Conservation (phyloP, 2,329 filamentous ascomycete genomes). For the Nemania sp. region DNA sequence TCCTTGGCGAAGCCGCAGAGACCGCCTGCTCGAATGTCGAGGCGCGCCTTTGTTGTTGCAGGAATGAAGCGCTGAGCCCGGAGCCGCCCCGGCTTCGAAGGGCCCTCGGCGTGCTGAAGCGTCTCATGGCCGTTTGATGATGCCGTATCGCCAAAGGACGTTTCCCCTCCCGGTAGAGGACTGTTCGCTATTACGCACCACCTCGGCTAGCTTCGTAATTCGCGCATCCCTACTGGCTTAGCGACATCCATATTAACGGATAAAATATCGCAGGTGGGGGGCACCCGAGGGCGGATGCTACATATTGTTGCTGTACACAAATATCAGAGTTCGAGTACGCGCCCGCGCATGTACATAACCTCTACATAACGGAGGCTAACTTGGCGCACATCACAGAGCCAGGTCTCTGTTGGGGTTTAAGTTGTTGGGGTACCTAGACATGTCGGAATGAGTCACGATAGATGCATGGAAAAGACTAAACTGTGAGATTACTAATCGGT, state of each 20-base stretch:
- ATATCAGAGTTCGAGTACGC: not conserved
- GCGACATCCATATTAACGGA: not conserved
- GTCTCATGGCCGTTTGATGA: slow-evolving; percentile 11
- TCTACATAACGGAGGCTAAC: not conserved
- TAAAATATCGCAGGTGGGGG: slow-evolving; percentile 19
- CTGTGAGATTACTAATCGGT: too few relatives aligned
- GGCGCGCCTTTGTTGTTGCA: slow-evolving; percentile 1
- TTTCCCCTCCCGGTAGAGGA: not conserved
- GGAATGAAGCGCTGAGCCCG: not conserved
- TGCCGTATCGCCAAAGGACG: not conserved
- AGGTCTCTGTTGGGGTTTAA: too few relatives aligned
- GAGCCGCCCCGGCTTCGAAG: slow-evolving; percentile 3
- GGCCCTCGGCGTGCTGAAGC: not conserved
- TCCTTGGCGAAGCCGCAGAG: slow-evolving; percentile 63
- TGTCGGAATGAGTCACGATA: too few relatives aligned
- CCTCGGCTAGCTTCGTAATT: slow-evolving; percentile 15
- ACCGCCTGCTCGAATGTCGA: slow-evolving; percentile 51
- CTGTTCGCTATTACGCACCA: not conserved
- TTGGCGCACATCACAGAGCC: too few relatives aligned
- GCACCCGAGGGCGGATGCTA: not conserved
- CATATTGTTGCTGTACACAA: slow-evolving; percentile 7
- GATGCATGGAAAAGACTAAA: too few relatives aligned
- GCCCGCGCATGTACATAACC: not conserved
- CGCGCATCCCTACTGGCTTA: slow-evolving; percentile 15
- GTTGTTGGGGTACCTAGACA: too few relatives aligned